Evolutionary conservation across 805 yeast species (phyloP), one percentile per base, ranked within the genome.

Genomic region (Zygoascus ofunaensis): DNA sequence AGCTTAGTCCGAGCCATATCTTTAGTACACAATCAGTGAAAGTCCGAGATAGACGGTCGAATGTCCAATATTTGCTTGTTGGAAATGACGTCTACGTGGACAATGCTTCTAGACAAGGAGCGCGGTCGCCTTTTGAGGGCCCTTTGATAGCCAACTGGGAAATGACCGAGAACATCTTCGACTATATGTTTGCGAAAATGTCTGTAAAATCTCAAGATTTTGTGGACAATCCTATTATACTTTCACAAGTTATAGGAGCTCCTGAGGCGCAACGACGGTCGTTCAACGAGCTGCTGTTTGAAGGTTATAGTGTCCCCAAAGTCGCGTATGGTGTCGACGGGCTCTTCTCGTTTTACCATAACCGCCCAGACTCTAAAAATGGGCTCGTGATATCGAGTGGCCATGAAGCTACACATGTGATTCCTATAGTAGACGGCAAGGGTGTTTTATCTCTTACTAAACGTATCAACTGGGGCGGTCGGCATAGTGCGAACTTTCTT

Each of bases 101-200:
- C 54, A 73, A 80, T 5, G 65, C 82, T 1, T 73, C 83, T 38
- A 74, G 80, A 49, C 71, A 84, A 15, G 80, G 80, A 43, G 74
- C 85, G 28, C 79, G 76, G 55, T 69, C 85, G 3, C 95, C 97
- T 0, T 90, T 75, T 58, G 98, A 92, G 61, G 95, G 95, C 0
- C 75, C 85, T 3, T 66, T 87, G 53, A 69, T 92, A 30, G 80
- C 94, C 21, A 94, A 89, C 60, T 94, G 97, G 97, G 97, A 92
- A 46, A 75, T 80, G 46, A 73, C 82, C 2, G 98, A 92, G 59
- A 74, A 72, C 46, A 74, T 90, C 42, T 59, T 92, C 41, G 97
- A 90, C 62, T 92, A 87, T 58, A 70, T 87, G 0, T 82, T 92
- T 58, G 74, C 77, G 48, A 94, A 86, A 60, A 57, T 90, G 39